A percentile compares a stretch with the other conserved stretches of the same genome.
These are phyloP conservation scores for Russula griseocarnosa DNA, from an alignment of 768 basidiomycete species.

Conservation along the genomic window DNA sequence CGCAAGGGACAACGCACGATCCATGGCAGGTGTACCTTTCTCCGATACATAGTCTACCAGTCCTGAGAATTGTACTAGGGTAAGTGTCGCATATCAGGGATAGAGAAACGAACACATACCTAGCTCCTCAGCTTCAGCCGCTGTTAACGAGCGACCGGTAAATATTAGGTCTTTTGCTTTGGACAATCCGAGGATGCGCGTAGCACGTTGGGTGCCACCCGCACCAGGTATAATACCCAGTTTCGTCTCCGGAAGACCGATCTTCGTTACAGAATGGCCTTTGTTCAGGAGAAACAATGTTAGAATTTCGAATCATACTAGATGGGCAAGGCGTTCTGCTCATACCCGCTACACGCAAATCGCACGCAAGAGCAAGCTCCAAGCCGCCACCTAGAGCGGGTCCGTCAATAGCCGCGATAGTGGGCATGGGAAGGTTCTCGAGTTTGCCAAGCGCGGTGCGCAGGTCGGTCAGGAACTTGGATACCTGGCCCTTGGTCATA, in stretches of 20 bases:
- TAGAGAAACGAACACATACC: constrained; percentile 43
- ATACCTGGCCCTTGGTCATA: constrained; percentile 72
- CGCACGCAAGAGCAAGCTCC: constrained; percentile 83
- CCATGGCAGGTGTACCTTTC: constrained; percentile 56
- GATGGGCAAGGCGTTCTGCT: too few relatives aligned
- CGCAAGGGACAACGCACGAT: constrained; percentile 68
- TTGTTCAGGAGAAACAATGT: neutral
- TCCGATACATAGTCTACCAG: constrained; percentile 77
- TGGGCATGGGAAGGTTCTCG: constrained; percentile 82
- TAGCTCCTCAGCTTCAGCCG: constrained; percentile 63
- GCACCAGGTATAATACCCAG: constrained; percentile 87
- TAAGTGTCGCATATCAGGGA: neutral
- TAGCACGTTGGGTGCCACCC: constrained; percentile 81
- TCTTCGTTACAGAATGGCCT: constrained; percentile 71
- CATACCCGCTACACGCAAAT: constrained; percentile 83
- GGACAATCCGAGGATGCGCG: constrained; percentile 71
- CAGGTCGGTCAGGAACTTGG: constrained; percentile 71
- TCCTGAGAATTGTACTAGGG: constrained; percentile 46
- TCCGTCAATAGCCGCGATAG: constrained; percentile 89
- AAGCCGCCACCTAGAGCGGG: constrained; percentile 92
- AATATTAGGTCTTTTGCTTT: constrained; percentile 87
- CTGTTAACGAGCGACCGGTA: constrained; percentile 66
- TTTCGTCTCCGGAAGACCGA: constrained; percentile 78
- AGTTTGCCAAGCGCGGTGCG: constrained; percentile 67
- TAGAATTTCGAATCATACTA: neutral